A percentile compares a stretch with the other conserved stretches of the same genome.
Evolutionary conservation across 768 basidiomycete species (phyloP).

Genomic region (Leccinum barrowsii): DNA sequence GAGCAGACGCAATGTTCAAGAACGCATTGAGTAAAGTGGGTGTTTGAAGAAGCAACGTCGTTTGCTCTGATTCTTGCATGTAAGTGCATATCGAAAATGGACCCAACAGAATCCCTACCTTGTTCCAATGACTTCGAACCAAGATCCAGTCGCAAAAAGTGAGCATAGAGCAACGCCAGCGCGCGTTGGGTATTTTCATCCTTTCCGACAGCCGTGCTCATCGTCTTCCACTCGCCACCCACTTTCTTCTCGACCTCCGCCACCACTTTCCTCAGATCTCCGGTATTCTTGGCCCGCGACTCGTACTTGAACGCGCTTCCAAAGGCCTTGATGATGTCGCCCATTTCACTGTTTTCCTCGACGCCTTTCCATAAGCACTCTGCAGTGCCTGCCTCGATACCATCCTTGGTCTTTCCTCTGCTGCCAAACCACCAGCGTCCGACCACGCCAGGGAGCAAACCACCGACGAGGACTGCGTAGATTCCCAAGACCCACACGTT

Average conservation of each 20-base stretch:
- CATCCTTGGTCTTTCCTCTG: slow-evolving; percentile 87
- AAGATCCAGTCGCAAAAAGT: slow-evolving; percentile 69
- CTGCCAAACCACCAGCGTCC: slow-evolving; percentile 98
- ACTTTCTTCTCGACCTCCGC: slow-evolving; percentile 44
- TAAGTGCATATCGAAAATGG: not conserved
- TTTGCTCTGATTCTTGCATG: slow-evolving; percentile 56
- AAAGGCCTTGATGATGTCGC: slow-evolving; percentile 69
- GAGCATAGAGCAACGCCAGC: slow-evolving; percentile 76
- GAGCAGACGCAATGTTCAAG: slow-evolving; percentile 76
- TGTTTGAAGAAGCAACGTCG: slow-evolving; percentile 61
- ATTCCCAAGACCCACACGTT: slow-evolving; percentile 85
- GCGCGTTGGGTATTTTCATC: slow-evolving; percentile 43
- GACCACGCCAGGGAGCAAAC: slow-evolving; percentile 80
- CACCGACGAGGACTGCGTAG: slow-evolving; percentile 88
- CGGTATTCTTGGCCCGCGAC: slow-evolving; percentile 29
- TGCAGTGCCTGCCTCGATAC: slow-evolving; percentile 76
- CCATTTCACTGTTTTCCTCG: slow-evolving; percentile 73
- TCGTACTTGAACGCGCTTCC: slow-evolving; percentile 66
- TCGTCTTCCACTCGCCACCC: slow-evolving; percentile 53
- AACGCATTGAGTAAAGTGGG: slow-evolving; percentile 76
- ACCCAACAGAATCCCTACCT: slow-evolving; percentile 44
- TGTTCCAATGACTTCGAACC: slow-evolving; percentile 49
- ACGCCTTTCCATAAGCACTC: slow-evolving; percentile 84
- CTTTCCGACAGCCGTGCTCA: slow-evolving; percentile 40
- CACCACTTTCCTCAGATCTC: slow-evolving; percentile 49